Conservation (phyloP, 179 eudicot genomes). For the Corrigiola litoralis region DNA sequence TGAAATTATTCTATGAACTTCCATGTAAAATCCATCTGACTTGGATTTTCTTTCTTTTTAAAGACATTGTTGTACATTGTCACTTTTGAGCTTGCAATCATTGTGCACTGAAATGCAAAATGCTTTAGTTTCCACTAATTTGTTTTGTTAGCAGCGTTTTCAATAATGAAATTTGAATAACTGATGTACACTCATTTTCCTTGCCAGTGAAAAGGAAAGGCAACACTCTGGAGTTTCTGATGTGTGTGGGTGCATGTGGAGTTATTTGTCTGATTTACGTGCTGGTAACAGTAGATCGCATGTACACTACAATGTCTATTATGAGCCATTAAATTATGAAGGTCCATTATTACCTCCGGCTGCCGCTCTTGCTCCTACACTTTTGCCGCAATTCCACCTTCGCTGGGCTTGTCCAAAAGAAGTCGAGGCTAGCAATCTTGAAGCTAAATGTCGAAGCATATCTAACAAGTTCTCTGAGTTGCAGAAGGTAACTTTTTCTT, state of each 20-base stretch:
- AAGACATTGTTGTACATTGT: no score
- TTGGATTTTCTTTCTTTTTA: no score
- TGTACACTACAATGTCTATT: conserved; percentile 75
- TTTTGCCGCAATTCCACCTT: conserved; percentile 98
- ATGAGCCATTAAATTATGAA: conserved; percentile 62
- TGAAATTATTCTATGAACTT: no score
- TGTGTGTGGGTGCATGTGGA: conserved; percentile 84
- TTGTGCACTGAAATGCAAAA: no score
- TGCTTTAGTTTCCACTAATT: no score
- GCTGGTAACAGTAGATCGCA: conserved; percentile 66
- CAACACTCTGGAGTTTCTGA: conserved; percentile 67
- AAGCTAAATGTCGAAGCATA: conserved; percentile 72
- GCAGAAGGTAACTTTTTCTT: conserved; percentile 56
- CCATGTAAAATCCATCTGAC: no score
- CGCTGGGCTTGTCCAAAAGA: conserved; percentile 96
- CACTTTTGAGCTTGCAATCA: no score
- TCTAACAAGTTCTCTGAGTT: conserved; percentile 58
- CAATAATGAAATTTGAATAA: neutral
- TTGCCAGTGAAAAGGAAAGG: conserved; percentile 84
- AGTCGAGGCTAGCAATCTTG: conserved; percentile 76
- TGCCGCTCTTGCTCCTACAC: conserved; percentile 93
- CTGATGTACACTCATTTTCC: neutral
- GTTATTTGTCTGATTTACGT: conserved; percentile 70
- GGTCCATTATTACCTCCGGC: conserved; percentile 89
- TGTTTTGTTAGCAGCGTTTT: neutral